Evolutionary conservation across 2,329 filamentous ascomycete genomes (phyloP), one percentile per base, ranked within the genome.

Genomic region (Juglanconis sp.): DNA sequence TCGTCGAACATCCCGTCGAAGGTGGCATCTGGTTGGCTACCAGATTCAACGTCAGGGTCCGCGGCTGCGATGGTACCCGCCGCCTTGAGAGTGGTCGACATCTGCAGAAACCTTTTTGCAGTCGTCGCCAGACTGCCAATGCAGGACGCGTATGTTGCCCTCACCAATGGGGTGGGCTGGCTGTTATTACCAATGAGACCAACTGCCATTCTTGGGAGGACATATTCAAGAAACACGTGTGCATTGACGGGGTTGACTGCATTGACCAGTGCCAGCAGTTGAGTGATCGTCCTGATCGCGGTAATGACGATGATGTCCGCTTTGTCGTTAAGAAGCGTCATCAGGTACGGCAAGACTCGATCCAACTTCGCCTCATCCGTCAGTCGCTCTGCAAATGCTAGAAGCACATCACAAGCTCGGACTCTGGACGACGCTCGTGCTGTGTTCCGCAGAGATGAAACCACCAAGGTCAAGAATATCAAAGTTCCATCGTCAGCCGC

Each of bases 301-400:
- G 93, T 87, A 53, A 96, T 87, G 51, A 92, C 89, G 13, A 99
- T 94, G 67, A 91, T 81, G 65, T 96, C 91, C 2, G 89, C 87
- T 66, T 87, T 87, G 70, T 99, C 95, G 62, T 86, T 88, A 11
- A 99, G 79, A 34, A 98, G 75, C 5, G 87, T 85, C 76, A 96
- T 90, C 40, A 98, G 78, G 71, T 97, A 97, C 1, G 95, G 95
- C 53, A 99, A 77, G 31, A 98, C 90, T 53, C 95, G 87, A 73
- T 99, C 96, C 53, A 99, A 79, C 73, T 97, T 98, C 3, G 93
- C 93, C 75, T 99, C 95, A 71, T 99, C 96, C 0, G 94, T 96
- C 31, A 98, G 76, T 61, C 90, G 84, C 74, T 98, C 93, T 0
- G 93, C 87, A 72, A 99, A 97, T 2, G 94, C 94, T 53, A 99